These are phyloP conservation scores for Setaria viridis DNA, from an alignment of 202 grass and related monocot genomes.

Conservation along the genomic window DNA sequence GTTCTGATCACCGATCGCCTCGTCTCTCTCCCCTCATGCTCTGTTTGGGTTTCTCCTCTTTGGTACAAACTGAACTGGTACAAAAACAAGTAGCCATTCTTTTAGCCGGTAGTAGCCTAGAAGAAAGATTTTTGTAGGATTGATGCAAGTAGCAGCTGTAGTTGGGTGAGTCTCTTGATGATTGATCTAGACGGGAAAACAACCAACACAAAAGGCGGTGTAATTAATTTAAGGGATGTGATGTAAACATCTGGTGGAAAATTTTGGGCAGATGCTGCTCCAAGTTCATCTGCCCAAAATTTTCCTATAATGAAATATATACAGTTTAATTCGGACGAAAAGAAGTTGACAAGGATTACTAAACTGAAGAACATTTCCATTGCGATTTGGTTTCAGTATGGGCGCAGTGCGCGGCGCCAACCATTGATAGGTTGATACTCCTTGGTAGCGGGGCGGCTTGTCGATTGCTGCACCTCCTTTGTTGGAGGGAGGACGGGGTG, in stretches of 20 bases:
- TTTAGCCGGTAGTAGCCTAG: conserved; percentile 52
- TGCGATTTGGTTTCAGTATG: too few relatives aligned
- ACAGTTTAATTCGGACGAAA: conserved; percentile 18
- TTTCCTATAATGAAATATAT: not conserved
- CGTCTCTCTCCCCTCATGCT: not conserved
- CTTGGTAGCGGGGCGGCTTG: too few relatives aligned
- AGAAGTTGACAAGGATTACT: too few relatives aligned
- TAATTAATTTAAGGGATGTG: conserved; percentile 16
- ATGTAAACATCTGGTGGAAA: conserved; percentile 25
- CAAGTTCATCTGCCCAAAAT: not conserved
- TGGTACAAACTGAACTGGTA: conserved; percentile 28
- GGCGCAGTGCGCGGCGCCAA: too few relatives aligned
- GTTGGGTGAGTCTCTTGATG: conserved; percentile 1
- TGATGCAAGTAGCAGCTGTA: not conserved
- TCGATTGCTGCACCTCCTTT: too few relatives aligned
- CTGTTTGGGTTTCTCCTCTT: not conserved
- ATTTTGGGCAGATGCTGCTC: conserved; percentile 9
- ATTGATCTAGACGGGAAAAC: conserved; percentile 1
- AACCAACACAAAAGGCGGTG: not conserved
- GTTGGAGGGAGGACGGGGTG: too few relatives aligned
- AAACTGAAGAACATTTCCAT: too few relatives aligned
- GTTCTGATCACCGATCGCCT: conserved; percentile 24
- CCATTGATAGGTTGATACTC: too few relatives aligned
- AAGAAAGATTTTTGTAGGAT: conserved; percentile 62
- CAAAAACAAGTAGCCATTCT: conserved; percentile 34